Evolutionary conservation across 768 basidiomycete species (phyloP).

Genomic region (Russula griseocarnosa): DNA sequence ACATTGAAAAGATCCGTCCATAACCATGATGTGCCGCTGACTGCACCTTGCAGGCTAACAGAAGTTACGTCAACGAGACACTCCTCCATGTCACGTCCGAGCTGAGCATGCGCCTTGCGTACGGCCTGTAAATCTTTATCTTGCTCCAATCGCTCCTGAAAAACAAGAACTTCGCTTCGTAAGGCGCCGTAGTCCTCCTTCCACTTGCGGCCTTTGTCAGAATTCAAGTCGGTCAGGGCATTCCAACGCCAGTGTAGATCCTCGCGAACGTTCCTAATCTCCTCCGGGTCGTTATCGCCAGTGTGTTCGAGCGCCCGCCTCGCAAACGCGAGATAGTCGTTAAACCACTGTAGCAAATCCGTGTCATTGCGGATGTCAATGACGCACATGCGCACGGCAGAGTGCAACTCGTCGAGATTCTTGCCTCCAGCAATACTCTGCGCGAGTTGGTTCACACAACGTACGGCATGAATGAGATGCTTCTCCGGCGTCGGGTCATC

Average conservation of each 20-base stretch:
- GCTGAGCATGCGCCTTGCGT: conserved; percentile 45
- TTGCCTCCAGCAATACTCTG: conserved; percentile 52
- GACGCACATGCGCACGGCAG: conserved; percentile 42
- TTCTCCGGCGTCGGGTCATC: conserved; percentile 61
- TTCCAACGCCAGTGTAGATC: conserved; percentile 51
- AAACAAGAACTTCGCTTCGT: conserved; percentile 42
- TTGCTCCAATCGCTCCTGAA: conserved; percentile 44
- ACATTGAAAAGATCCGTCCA: conserved; percentile 81
- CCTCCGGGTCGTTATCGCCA: conserved; percentile 52
- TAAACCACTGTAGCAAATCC: conserved; percentile 51
- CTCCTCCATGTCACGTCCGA: conserved; percentile 48
- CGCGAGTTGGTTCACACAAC: conserved; percentile 38
- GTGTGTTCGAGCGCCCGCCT: conserved; percentile 46
- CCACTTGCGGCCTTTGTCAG: conserved; percentile 47
- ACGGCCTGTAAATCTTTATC: conserved; percentile 51
- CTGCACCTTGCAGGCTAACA: conserved; percentile 46
- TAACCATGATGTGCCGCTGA: conserved; percentile 68
- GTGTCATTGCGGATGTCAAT: conserved; percentile 51
- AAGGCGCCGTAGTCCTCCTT: conserved; percentile 45
- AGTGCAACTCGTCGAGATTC: conserved; percentile 48
- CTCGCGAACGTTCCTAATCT: conserved; percentile 39
- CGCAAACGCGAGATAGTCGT: conserved; percentile 48
- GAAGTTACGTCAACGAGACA: conserved; percentile 41
- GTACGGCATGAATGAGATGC: conserved; percentile 53
- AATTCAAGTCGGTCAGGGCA: conserved; percentile 44